These are phyloP conservation scores for Hypoxylon crocopeplum DNA, from an alignment of 495 filamentous ascomycete genomes.

Conservation along the genomic window DNA sequence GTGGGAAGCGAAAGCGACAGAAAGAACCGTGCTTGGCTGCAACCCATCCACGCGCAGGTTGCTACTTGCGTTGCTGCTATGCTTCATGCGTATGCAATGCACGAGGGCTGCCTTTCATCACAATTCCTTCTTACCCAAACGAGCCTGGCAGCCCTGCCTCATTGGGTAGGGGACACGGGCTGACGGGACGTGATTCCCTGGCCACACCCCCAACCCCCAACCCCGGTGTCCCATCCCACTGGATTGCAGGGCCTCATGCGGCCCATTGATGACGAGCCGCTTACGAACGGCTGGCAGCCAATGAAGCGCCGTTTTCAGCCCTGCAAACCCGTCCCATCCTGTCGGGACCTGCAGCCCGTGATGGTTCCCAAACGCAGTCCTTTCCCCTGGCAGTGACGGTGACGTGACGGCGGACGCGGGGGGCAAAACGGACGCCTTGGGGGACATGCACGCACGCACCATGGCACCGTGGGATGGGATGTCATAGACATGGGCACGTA, in stretches of 20 bases:
- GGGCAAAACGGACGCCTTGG: no score
- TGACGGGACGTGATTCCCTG: constrained; percentile 29
- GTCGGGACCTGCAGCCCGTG: constrained; percentile 35
- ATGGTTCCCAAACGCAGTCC: neutral
- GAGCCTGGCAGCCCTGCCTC: constrained; percentile 16
- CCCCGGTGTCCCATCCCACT: constrained; percentile 26
- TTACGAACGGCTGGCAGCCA: constrained; percentile 26
- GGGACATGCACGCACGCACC: no score
- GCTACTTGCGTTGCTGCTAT: constrained; percentile 6
- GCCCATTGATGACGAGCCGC: constrained; percentile 37
- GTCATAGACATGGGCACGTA: no score
- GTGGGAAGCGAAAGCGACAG: constrained; percentile 12
- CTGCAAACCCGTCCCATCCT: constrained; percentile 30
- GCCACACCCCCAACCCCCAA: neutral
- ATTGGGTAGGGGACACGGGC: constrained; percentile 31
- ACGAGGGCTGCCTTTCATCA: constrained; percentile 21
- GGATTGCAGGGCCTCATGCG: constrained; percentile 25
- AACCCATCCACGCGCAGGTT: constrained; percentile 16
- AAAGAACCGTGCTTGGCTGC: constrained; percentile 20
- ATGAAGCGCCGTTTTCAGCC: constrained; percentile 16
- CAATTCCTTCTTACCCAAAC: constrained; percentile 38
- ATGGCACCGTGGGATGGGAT: no score
- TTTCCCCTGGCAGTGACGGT: neutral
- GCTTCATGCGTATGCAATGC: constrained; percentile 9
- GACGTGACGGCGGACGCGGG: neutral